A percentile compares a stretch with the other conserved stretches of the same genome.
These are phyloP conservation scores for Jasminum sambac DNA, from an alignment of 257 asterid species.

Conservation along the genomic window DNA sequence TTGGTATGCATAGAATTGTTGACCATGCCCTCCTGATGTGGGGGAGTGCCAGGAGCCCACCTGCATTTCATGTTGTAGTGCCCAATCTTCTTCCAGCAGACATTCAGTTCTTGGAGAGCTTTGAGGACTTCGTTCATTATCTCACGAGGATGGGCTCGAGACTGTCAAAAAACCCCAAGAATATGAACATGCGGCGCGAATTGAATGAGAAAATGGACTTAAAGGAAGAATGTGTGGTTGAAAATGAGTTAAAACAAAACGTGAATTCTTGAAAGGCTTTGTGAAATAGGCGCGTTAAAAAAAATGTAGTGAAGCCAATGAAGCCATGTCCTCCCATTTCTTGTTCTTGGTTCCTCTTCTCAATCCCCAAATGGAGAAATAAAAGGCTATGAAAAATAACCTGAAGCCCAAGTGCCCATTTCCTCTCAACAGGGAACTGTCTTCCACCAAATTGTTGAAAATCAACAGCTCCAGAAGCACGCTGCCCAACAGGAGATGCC, in stretches of 20 bases:
- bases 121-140: conserved; percentile 78
- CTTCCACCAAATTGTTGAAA: conserved; percentile 66
- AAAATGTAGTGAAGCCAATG: background rate
- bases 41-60: conserved; percentile 54
- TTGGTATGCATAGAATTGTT: conserved; percentile 48
- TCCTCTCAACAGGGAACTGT: conserved; percentile 51
- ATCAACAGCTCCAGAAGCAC: conserved; percentile 58
- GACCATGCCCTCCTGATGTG: conserved; percentile 39
- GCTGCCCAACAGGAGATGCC: conserved; percentile 67
- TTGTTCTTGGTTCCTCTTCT: background rate
- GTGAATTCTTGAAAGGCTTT: too few relatives aligned
- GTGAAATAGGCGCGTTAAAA: too few relatives aligned
- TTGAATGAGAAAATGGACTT: background rate
- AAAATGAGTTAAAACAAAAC: too few relatives aligned
- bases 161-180: conserved; percentile 39
- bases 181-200: background rate
- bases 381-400: conserved; percentile 32
- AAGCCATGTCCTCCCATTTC: conserved; percentile 1
- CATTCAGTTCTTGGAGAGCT: conserved; percentile 73
- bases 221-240: background rate
- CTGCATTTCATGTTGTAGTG: conserved; percentile 84
- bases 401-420: conserved; percentile 92
- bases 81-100: conserved; percentile 74
- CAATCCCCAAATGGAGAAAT: conserved; percentile 1
- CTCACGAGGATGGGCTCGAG: conserved; percentile 83